Evolutionary conservation across 2,329 filamentous ascomycete species (phyloP).

Genomic region (Aspergillus hortae): DNA sequence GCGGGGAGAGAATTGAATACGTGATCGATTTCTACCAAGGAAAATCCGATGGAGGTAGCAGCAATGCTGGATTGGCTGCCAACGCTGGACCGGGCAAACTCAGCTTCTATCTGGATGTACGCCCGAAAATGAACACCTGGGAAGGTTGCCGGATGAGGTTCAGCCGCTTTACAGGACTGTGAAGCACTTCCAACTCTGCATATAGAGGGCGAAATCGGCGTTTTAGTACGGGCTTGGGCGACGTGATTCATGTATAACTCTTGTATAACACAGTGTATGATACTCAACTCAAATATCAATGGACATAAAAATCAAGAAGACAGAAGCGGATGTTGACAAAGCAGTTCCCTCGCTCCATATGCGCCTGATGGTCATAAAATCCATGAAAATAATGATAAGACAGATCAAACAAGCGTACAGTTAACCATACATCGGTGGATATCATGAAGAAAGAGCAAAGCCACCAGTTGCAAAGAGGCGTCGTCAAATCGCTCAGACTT

Average conservation of each 20-base stretch:
- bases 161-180: slow-evolving; percentile 46
- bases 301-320: slow-evolving; percentile 9
- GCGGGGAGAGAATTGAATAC: slow-evolving; percentile 72
- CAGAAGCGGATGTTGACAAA: slow-evolving; percentile 14
- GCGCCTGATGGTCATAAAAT: slow-evolving; percentile 11
- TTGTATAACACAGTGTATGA: slow-evolving; percentile 36
- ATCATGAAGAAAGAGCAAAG: slow-evolving; percentile 25
- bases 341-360: slow-evolving; percentile 23
- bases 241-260: slow-evolving; percentile 27
- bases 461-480: slow-evolving; percentile 17
- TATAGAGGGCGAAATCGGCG: slow-evolving; percentile 26
- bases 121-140: slow-evolving; percentile 62
- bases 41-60: slow-evolving; percentile 39
- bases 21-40: slow-evolving; percentile 98
- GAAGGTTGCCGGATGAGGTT: slow-evolving; percentile 60
- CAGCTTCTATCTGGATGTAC: slow-evolving; percentile 63
- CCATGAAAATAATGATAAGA: not conserved
- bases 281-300: slow-evolving; percentile 21
- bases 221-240: slow-evolving; percentile 18
- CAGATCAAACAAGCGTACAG: slow-evolving; percentile 17
- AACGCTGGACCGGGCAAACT: slow-evolving; percentile 42
- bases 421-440: slow-evolving; percentile 28
- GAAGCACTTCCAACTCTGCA: slow-evolving; percentile 12
- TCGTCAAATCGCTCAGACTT: slow-evolving; percentile 33
- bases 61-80: slow-evolving; percentile 25